Conservation (phyloP, 2,329 filamentous ascomycete genomes). For the Zalaria obscura region DNA sequence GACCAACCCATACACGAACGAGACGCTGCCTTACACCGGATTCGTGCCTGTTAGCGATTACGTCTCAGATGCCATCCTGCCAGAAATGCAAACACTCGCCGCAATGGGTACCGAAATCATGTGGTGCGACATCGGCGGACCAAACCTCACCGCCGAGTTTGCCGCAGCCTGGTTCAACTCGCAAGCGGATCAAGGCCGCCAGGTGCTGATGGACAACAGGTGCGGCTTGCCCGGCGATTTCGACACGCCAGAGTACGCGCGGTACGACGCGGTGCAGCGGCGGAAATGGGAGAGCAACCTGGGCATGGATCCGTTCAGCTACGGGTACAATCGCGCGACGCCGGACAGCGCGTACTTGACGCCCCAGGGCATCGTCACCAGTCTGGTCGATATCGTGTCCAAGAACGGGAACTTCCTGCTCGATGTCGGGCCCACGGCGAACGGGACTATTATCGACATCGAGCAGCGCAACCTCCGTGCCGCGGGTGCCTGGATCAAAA, state of each 20-base stretch:
- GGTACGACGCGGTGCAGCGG: constrained; percentile 33
- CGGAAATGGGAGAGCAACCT: constrained; percentile 47
- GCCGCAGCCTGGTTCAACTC: constrained; percentile 29
- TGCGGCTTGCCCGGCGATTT: constrained; percentile 45
- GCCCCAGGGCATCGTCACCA: constrained; percentile 31
- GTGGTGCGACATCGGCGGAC: constrained; percentile 30
- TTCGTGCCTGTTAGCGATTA: constrained; percentile 27
- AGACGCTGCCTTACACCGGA: constrained; percentile 29
- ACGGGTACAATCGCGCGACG: constrained; percentile 46
- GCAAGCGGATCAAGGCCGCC: constrained; percentile 24
- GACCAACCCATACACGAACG: constrained; percentile 29
- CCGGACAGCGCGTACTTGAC: constrained; percentile 37
- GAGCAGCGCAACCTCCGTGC: constrained; percentile 34
- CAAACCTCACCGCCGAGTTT: constrained; percentile 28
- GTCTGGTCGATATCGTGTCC: constrained; percentile 37
- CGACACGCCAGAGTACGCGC: constrained; percentile 45
- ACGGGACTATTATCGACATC: constrained; percentile 38
- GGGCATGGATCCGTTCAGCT: constrained; percentile 46
- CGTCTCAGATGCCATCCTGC: constrained; percentile 26
- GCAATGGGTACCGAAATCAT: constrained; percentile 30
- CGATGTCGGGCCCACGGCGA: constrained; percentile 40
- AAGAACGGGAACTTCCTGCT: constrained; percentile 45
- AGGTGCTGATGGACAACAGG: constrained; percentile 42
- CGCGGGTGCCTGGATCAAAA: constrained; percentile 40
- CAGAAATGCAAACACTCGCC: constrained; percentile 30